phyloP scores from a whole-genome alignment of 768 basidiomycete genomes.

The Coprinellus aureogranulatus region DNA sequence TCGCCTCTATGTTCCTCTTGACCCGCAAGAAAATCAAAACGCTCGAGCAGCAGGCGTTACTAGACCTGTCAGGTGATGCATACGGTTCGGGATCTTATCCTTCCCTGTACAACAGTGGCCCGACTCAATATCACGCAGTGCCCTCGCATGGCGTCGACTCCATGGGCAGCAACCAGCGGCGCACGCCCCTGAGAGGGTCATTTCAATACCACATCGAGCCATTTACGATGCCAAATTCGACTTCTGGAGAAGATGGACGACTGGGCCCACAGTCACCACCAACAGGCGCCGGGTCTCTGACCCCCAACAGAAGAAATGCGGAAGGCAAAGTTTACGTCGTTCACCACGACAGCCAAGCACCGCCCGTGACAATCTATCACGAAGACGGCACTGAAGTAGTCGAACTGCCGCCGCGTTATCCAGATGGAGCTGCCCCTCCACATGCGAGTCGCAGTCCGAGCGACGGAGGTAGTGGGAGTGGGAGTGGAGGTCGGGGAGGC shows the following conservation, averaged over 20 bases:
- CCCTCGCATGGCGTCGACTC: constrained; percentile 20
- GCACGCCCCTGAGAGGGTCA: not conserved
- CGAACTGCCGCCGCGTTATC: constrained; percentile 58
- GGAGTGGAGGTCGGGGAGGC: constrained; percentile 15
- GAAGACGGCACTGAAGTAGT: constrained; percentile 54
- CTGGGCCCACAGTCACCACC: constrained; percentile 4
- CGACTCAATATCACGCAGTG: constrained; percentile 26
- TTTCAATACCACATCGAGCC: constrained; percentile 42
- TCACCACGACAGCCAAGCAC: constrained; percentile 56
- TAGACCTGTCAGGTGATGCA: constrained; percentile 23
- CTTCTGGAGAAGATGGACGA: constrained; percentile 26
- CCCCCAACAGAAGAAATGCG: constrained; percentile 1
- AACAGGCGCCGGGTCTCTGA: constrained; percentile 10
- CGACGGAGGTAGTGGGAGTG: constrained; percentile 15
- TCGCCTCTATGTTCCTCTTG: constrained; percentile 29
- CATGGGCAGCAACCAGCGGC: not conserved
- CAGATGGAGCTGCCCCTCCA: constrained; percentile 16
- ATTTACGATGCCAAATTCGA: constrained; percentile 32
- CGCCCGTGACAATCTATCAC: constrained; percentile 59
- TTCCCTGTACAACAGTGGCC: constrained; percentile 12
- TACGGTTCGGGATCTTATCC: constrained; percentile 17
- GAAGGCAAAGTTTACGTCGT: constrained; percentile 50
- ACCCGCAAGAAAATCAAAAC: constrained; percentile 25
- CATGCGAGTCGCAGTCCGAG: constrained; percentile 1
- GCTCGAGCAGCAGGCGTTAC: constrained; percentile 18